Evolutionary conservation across 225 moss, liverwort and hornwort species (phyloP).

Genomic region (Climacium dendroides): DNA sequence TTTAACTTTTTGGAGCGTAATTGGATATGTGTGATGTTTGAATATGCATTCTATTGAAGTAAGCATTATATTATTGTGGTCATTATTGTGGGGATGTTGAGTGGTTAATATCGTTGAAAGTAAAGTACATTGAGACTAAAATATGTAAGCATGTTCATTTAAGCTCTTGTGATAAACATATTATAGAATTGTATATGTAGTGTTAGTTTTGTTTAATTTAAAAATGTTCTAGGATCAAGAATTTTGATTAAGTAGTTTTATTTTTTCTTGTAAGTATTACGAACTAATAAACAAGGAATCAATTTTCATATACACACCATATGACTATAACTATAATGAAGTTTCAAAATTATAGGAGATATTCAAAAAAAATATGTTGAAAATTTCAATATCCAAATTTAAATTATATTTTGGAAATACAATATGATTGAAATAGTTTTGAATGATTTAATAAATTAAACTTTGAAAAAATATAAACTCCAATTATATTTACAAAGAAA

Average conservation of each 20-base stretch:
- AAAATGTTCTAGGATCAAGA: too few relatives aligned
- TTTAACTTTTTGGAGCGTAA: accelerated
- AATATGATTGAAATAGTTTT: background rate
- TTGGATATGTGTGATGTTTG: background rate
- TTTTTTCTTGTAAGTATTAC: too few relatives aligned
- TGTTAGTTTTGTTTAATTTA: too few relatives aligned
- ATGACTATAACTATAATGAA: too few relatives aligned
- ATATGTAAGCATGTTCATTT: too few relatives aligned
- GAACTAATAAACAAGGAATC: too few relatives aligned
- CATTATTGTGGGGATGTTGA: background rate
- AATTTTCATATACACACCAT: too few relatives aligned
- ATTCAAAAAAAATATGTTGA: background rate
- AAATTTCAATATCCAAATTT: background rate
- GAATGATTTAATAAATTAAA: too few relatives aligned
- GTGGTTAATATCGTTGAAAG: background rate
- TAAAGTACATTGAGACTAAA: background rate
- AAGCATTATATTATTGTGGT: background rate
- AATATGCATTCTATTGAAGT: background rate
- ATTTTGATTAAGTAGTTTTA: too few relatives aligned
- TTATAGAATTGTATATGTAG: too few relatives aligned
- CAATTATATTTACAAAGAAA: background rate
- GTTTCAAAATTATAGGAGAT: background rate
- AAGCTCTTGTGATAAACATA: too few relatives aligned
- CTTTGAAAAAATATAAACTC: background rate
- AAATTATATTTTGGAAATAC: background rate